phyloP scores from a whole-genome alignment of 495 filamentous ascomycete species.

The Pyronema omphalodes region DNA sequence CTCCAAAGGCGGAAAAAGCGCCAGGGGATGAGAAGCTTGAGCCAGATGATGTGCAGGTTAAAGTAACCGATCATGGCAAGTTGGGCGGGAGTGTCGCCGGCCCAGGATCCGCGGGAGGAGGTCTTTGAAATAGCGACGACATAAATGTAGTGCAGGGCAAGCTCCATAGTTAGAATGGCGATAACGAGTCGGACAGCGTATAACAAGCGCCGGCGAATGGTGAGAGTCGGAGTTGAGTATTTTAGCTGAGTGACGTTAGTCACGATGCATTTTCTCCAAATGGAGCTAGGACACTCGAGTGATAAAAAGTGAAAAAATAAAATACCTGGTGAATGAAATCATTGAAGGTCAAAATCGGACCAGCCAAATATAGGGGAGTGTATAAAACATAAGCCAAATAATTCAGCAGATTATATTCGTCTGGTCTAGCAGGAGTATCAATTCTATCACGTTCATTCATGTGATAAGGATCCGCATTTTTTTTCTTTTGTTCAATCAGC shows the following conservation, averaged over 20 bases:
- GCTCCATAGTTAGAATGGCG: slow-evolving; percentile 72
- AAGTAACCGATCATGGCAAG: slow-evolving; percentile 85
- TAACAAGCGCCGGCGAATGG: slow-evolving; percentile 42
- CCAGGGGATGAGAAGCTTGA: slow-evolving; percentile 93
- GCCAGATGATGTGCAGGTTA: slow-evolving; percentile 94
- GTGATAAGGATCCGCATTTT: slow-evolving; percentile 69
- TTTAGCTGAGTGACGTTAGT: slow-evolving; percentile 51
- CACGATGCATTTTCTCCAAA: slow-evolving; percentile 40
- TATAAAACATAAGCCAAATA: slow-evolving; percentile 81
- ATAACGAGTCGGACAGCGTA: slow-evolving; percentile 77
- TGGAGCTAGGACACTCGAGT: not conserved
- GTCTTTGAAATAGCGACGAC: slow-evolving; percentile 80
- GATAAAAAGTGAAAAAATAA: not conserved
- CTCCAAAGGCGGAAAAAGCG: slow-evolving; percentile 94
- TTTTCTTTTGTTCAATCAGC: slow-evolving; percentile 63
- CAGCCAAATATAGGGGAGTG: slow-evolving; percentile 78
- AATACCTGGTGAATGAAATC: slow-evolving; percentile 73
- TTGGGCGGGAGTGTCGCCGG: slow-evolving; percentile 68
- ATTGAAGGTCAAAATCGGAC: slow-evolving; percentile 93
- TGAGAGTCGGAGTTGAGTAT: slow-evolving; percentile 51
- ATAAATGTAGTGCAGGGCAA: slow-evolving; percentile 87
- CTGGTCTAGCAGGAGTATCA: slow-evolving; percentile 45
- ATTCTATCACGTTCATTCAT: slow-evolving; percentile 80
- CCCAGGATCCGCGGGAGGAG: slow-evolving; percentile 47
- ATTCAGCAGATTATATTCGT: slow-evolving; percentile 61